Conservation (phyloP, 768 basidiomycete genomes). For the Pleurotus eryngii region DNA sequence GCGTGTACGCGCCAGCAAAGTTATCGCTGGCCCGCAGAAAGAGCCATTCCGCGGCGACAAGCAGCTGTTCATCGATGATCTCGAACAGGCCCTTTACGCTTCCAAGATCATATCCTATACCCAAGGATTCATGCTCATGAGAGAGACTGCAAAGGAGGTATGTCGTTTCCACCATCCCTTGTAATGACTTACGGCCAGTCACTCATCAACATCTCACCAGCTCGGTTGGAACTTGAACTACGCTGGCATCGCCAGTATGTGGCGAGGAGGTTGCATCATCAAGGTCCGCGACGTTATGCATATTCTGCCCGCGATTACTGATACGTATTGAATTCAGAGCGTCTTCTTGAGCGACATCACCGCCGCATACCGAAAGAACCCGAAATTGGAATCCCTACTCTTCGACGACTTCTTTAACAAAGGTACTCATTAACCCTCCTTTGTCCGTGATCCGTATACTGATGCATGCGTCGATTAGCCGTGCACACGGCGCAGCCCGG, state of each 20-base stretch:
- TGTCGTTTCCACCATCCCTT: slow-evolving; percentile 9
- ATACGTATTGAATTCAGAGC: slow-evolving; percentile 36
- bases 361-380: slow-evolving; percentile 82
- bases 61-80: slow-evolving; percentile 97
- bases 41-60: slow-evolving; percentile 97
- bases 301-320: not conserved
- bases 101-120: slow-evolving; percentile 99
- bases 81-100: slow-evolving; percentile 98
- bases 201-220: slow-evolving; percentile 28
- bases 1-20: slow-evolving; percentile 89
- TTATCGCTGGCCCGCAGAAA: slow-evolving; percentile 85
- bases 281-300: slow-evolving; percentile 42
- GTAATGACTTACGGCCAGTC: not conserved
- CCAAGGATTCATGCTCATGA: slow-evolving; percentile 99
- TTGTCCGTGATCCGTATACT: slow-evolving; percentile 2
- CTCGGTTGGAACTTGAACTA: slow-evolving; percentile 92
- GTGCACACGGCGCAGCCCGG: slow-evolving; percentile 94
- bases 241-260: slow-evolving; percentile 97
- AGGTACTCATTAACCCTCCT: slow-evolving; percentile 36
- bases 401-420: slow-evolving; percentile 98
- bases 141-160: slow-evolving; percentile 94
- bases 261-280: slow-evolving; percentile 99
- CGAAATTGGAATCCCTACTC: slow-evolving; percentile 83
- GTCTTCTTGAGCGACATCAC: slow-evolving; percentile 96
- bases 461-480: slow-evolving; percentile 38